These are phyloP conservation scores for Penicillium hesseltinei DNA, from an alignment of 2,329 filamentous ascomycete genomes.

Conservation along the genomic window DNA sequence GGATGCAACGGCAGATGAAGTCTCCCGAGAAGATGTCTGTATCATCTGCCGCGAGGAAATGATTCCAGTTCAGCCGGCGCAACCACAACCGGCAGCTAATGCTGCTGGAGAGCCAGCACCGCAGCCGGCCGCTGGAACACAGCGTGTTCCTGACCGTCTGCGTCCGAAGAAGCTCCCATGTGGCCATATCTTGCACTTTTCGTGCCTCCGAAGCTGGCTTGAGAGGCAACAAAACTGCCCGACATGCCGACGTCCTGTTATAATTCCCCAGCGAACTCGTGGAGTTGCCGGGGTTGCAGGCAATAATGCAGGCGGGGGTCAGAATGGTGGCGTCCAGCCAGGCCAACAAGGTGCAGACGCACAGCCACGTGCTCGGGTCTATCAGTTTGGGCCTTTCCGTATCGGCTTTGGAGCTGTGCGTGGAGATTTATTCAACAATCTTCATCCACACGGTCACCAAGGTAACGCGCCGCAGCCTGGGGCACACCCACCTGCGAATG, in stretches of 20 bases:
- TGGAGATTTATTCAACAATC: slow-evolving; percentile 61
- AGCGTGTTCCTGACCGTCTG: slow-evolving; percentile 68
- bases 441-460: slow-evolving; percentile 61
- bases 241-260: slow-evolving; percentile 82
- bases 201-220: slow-evolving; percentile 93
- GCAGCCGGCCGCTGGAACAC: slow-evolving; percentile 23
- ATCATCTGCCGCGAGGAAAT: slow-evolving; percentile 98
- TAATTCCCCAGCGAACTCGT: slow-evolving; percentile 46
- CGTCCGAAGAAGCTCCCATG: slow-evolving; percentile 95
- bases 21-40: slow-evolving; percentile 84
- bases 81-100: slow-evolving; percentile 46
- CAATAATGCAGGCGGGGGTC: slow-evolving; percentile 30
- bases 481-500: slow-evolving; percentile 32
- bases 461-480: slow-evolving; percentile 47
- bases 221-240: slow-evolving; percentile 97
- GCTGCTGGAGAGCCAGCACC: slow-evolving; percentile 35
- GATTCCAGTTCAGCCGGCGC: slow-evolving; percentile 68
- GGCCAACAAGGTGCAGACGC: slow-evolving; percentile 40
- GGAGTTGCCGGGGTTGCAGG: slow-evolving; percentile 31
- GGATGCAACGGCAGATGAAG: slow-evolving; percentile 84
- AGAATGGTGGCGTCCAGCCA: slow-evolving; percentile 37
- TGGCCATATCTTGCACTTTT: slow-evolving; percentile 90
- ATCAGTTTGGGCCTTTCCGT: slow-evolving; percentile 71
- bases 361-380: slow-evolving; percentile 57
- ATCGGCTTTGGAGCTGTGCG: slow-evolving; percentile 67